These are phyloP conservation scores for Tetrastigma voinierianum DNA, from an alignment of 164 flowering plant species.

Conservation along the genomic window DNA sequence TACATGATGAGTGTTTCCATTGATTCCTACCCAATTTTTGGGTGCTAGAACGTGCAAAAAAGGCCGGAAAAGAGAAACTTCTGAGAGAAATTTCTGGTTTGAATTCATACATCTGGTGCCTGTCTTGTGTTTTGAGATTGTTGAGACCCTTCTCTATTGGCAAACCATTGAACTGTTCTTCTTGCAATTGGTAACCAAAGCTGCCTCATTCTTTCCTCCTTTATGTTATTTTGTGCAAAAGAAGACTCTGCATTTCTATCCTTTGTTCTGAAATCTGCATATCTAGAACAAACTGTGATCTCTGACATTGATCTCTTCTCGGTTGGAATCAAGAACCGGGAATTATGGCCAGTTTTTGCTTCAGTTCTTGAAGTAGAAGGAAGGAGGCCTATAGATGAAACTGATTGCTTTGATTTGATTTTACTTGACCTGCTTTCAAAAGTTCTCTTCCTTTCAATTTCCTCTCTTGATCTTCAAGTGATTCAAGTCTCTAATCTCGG, in stretches of 20 bases:
- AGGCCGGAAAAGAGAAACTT: neutral
- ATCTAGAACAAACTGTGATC: constrained; percentile 56
- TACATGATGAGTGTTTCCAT: too few species aligned
- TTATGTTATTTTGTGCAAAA: constrained; percentile 1
- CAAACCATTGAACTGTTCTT: constrained; percentile 64
- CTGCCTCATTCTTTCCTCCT: constrained; percentile 41
- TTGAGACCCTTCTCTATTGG: constrained; percentile 40
- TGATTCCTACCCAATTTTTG: neutral
- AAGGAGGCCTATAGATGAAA: constrained; percentile 8
- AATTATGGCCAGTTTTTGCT: constrained; percentile 3
- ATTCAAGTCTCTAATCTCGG: constrained; percentile 3
- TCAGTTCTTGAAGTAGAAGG: constrained; percentile 22
- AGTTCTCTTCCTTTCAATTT: constrained; percentile 41
- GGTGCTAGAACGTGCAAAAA: neutral
- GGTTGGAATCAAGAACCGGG: constrained; percentile 19
- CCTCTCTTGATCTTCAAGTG: constrained; percentile 33
- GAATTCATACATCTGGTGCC: constrained; percentile 14
- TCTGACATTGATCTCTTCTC: constrained; percentile 77
- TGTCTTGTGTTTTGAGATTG: constrained; percentile 10
- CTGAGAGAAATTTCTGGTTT: neutral
- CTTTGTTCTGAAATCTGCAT: constrained; percentile 14
- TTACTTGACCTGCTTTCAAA: constrained; percentile 21
- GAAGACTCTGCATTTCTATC: constrained; percentile 13
- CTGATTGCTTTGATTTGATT: constrained; percentile 10
- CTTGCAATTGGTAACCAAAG: constrained; percentile 66